These are phyloP conservation scores for Calendula officinalis DNA, from an alignment of 129 eudicot genomes.

Conservation along the genomic window DNA sequence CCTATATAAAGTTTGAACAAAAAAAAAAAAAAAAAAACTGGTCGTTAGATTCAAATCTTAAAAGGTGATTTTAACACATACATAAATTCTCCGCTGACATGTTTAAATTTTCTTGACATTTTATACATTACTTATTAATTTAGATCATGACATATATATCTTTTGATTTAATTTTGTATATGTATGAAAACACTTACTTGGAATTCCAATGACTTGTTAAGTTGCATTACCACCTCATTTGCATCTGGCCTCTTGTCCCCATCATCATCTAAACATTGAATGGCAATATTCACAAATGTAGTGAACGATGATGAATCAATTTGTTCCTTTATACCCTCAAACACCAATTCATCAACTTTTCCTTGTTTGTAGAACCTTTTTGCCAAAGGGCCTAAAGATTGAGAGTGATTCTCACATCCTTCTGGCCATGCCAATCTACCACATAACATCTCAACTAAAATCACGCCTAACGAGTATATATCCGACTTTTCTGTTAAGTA, in stretches of 20 bases:
- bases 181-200: neutral
- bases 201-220: slow-evolving; percentile 1
- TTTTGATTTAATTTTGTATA: neutral
- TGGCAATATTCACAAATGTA: neutral
- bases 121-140: too few species aligned
- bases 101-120: too few species aligned
- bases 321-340: slow-evolving; percentile 4
- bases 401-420: neutral
- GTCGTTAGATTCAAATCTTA: too few species aligned
- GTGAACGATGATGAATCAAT: neutral
- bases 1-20: neutral
- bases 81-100: too few species aligned
- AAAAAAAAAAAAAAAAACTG: neutral
- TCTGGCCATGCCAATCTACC: neutral
- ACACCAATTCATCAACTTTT: neutral
- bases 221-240: neutral
- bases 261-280: neutral
- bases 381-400: neutral
- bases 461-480: neutral
- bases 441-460: slow-evolving; percentile 9
- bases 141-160: neutral
- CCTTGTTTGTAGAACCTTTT: neutral
- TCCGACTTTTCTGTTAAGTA: too few species aligned
- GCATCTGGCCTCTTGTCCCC: neutral
- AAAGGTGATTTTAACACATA: too few species aligned